Percentiles rank a stretch among this genome's conserved stretches.
These are phyloP conservation scores for Cladosporium colombiae DNA, from an alignment of 2,329 filamentous ascomycete species.

Conservation along the genomic window DNA sequence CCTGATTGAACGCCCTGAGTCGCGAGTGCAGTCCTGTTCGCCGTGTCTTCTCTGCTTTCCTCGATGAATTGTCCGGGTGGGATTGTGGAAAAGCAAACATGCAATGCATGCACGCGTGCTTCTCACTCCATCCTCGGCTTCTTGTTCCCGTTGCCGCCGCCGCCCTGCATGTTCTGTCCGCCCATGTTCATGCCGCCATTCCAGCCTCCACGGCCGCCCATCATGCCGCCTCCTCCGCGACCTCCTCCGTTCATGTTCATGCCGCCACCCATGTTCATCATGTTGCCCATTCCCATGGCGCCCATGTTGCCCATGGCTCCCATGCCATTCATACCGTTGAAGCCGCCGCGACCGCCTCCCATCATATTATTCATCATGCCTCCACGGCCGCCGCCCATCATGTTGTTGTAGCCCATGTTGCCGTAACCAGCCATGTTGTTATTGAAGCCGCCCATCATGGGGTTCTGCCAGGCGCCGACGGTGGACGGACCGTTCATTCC, in stretches of 20 bases:
- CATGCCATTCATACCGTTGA: constrained; percentile 54
- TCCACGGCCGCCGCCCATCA: constrained; percentile 31
- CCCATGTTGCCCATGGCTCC: constrained; percentile 31
- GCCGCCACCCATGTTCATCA: constrained; percentile 33
- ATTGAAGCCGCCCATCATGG: constrained; percentile 27
- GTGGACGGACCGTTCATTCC: constrained; percentile 27
- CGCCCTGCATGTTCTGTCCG: constrained; percentile 53
- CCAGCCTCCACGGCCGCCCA: constrained; percentile 38
- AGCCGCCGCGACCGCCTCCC: constrained; percentile 45
- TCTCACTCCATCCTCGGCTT: constrained; percentile 23
- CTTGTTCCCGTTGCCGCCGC: constrained; percentile 29
- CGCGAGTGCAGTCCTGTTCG: neutral
- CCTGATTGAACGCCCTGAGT: neutral
- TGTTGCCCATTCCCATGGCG: constrained; percentile 34
- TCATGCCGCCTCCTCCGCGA: constrained; percentile 53
- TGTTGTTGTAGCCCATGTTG: constrained; percentile 37
- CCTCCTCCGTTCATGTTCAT: constrained; percentile 32
- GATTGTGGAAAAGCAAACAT: neutral
- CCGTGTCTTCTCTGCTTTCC: neutral
- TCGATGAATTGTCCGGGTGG: neutral
- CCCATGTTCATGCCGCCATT: constrained; percentile 32
- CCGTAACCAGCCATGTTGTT: constrained; percentile 24
- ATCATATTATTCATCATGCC: constrained; percentile 37
- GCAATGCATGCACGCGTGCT: neutral
- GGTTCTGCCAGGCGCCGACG: constrained; percentile 22